Evolutionary conservation across 805 yeast species (phyloP).

Genomic region (Teunomyces funiuensis): DNA sequence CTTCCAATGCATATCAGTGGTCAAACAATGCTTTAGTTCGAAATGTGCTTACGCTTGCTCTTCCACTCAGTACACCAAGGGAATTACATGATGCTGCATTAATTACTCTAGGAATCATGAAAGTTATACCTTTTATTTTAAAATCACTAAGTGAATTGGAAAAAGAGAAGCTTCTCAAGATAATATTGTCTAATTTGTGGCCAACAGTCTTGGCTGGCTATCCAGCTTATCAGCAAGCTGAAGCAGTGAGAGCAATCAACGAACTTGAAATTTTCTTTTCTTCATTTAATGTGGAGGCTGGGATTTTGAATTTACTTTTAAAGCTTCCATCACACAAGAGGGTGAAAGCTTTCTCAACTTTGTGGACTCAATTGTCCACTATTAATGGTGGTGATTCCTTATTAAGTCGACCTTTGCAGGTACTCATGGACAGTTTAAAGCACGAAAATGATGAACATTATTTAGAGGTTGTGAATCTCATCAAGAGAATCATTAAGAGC

Average conservation of each 20-base stretch:
- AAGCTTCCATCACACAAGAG: constrained; percentile 33
- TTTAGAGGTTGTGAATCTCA: constrained; percentile 49
- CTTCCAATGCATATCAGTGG: constrained; percentile 8
- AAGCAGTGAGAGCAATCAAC: constrained; percentile 65
- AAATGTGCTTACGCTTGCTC: constrained; percentile 12
- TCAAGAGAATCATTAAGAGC: constrained; percentile 40
- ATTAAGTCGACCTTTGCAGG: constrained; percentile 61
- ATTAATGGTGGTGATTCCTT: constrained; percentile 49
- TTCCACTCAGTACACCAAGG: constrained; percentile 1
- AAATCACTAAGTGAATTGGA: constrained; percentile 29
- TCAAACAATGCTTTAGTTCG: constrained; percentile 8
- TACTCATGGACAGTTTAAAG: constrained; percentile 64
- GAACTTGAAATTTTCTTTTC: constrained; percentile 55
- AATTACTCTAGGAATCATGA: constrained; percentile 44
- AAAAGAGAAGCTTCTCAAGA: constrained; percentile 39
- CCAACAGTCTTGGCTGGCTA: constrained; percentile 45
- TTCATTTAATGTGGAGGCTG: constrained; percentile 66
- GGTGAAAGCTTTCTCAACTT: constrained; percentile 54
- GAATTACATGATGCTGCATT: constrained; percentile 16
- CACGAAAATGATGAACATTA: constrained; percentile 43
- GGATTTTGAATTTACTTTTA: constrained; percentile 57
- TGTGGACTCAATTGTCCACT: constrained; percentile 73
- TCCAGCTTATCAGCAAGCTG: constrained; percentile 62
- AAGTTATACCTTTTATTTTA: constrained; percentile 37
- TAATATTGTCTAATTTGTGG: constrained; percentile 54